Evolutionary conservation across 1,284 basidiomycete genomes (phyloP).

Genomic region (Tilletia horrida): DNA sequence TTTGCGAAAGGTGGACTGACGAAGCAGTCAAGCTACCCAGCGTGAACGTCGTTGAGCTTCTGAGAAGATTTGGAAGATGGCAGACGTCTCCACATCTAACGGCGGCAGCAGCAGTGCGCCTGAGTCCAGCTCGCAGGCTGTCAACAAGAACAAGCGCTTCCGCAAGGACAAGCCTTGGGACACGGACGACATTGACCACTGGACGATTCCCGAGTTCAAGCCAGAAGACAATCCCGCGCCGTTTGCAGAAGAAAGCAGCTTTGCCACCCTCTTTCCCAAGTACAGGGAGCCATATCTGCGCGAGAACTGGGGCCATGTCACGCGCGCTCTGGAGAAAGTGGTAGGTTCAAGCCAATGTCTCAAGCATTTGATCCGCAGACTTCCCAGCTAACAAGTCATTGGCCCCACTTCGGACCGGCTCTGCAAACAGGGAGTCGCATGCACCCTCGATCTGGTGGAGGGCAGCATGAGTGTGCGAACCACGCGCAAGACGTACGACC

Average conservation of each 20-base stretch:
- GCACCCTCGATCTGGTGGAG: slow-evolving; percentile 89
- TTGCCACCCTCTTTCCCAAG: slow-evolving; percentile 97
- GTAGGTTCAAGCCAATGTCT: slow-evolving; percentile 62
- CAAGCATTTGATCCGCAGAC: no score
- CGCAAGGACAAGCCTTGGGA: slow-evolving; percentile 68
- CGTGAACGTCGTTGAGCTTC: no score
- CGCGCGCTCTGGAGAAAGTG: slow-evolving; percentile 75
- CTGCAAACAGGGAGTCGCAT: slow-evolving; percentile 69
- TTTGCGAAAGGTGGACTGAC: no score
- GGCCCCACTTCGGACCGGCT: no score
- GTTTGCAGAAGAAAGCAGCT: slow-evolving; percentile 92
- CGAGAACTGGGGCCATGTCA: slow-evolving; percentile 92
- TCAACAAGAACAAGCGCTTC: slow-evolving; percentile 52
- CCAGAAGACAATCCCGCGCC: slow-evolving; percentile 69
- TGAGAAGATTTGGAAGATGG: no score
- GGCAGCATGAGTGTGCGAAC: slow-evolving; percentile 97
- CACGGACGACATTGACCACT: slow-evolving; percentile 98
- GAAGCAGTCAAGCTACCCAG: no score
- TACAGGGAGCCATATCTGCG: slow-evolving; percentile 95
- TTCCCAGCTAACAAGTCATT: no score
- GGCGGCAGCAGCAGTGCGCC: background rate
- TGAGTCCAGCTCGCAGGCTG: slow-evolving; percentile 4
- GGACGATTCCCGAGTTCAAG: slow-evolving; percentile 80
- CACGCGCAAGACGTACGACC: slow-evolving; percentile 93
- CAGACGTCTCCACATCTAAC: no score